A percentile compares a stretch with the other conserved stretches of the same genome.
Evolutionary conservation across 768 basidiomycete species (phyloP).

Genomic region (Termitomyces titanicus): DNA sequence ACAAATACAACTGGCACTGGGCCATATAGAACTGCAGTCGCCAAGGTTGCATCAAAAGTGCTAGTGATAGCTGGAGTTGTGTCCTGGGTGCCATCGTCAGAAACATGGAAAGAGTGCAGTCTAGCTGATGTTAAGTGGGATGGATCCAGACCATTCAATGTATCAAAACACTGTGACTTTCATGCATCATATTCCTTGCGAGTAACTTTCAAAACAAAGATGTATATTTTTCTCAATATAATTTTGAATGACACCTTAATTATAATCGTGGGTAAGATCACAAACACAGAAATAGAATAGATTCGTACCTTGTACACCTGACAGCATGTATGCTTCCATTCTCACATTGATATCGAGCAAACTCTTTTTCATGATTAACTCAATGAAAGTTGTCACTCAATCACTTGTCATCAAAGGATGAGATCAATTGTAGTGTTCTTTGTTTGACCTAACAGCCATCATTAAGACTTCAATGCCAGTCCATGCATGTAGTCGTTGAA

Average conservation of each 20-base stretch:
- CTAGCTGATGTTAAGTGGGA: no score
- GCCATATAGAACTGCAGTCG: no score
- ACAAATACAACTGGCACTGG: no score
- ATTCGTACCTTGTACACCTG: neutral
- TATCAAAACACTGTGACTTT: no score
- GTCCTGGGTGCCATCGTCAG: no score
- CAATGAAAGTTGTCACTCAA: neutral
- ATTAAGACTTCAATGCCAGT: neutral
- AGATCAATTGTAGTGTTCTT: neutral
- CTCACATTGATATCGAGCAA: neutral
- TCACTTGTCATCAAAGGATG: neutral
- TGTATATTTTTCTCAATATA: neutral
- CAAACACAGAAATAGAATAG: neutral
- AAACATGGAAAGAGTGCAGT: no score
- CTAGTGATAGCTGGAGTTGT: no score
- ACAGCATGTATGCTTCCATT: neutral
- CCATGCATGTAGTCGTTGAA: no score
- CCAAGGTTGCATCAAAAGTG: no score
- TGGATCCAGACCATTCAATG: no score
- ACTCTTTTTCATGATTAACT: neutral
- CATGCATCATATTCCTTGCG: no score
- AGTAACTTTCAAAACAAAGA: neutral
- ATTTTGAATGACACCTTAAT: neutral
- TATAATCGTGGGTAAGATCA: neutral
- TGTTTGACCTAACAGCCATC: neutral